Conservation (phyloP, 495 filamentous ascomycete genomes). For the Aspergillus asperescens region DNA sequence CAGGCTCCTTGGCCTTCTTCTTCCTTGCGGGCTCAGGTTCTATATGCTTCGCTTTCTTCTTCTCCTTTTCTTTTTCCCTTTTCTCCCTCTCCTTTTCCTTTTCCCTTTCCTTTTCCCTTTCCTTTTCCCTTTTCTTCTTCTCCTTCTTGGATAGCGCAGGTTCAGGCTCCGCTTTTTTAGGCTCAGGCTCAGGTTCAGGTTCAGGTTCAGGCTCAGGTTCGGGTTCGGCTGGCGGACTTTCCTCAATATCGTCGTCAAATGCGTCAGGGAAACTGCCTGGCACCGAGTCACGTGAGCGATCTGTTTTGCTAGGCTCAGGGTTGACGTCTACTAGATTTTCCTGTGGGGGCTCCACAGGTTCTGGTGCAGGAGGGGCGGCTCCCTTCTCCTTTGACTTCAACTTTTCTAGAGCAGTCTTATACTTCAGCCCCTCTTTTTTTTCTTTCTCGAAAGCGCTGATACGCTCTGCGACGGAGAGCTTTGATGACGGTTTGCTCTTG, state of each 20-base stretch:
- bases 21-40: too few relatives aligned
- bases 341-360: conserved; percentile 16
- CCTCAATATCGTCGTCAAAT: conserved; percentile 23
- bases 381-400: conserved; percentile 27
- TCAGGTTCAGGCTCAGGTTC: conserved; percentile 13
- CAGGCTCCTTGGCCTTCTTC: too few relatives aligned
- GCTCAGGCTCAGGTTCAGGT: conserved; percentile 11
- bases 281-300: conserved; percentile 31
- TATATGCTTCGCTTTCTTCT: neutral
- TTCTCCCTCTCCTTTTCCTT: too few relatives aligned
- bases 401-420: conserved; percentile 26
- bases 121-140: conserved; percentile 10
- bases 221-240: conserved; percentile 13
- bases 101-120: too few relatives aligned
- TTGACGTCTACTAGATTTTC: conserved; percentile 15
- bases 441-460: conserved; percentile 44
- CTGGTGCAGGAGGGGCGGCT: conserved; percentile 15
- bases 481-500: conserved; percentile 40
- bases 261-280: conserved; percentile 40
- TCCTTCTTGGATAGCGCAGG: conserved; percentile 8
- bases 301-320: conserved; percentile 21
- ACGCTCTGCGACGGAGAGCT: conserved; percentile 44
- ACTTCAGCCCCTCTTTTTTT: conserved; percentile 39
- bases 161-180: conserved; percentile 17
- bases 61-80: too few relatives aligned